Evolutionary conservation across 2,329 filamentous ascomycete genomes (phyloP).

Genomic region (Fonsecaea pedrosoi): DNA sequence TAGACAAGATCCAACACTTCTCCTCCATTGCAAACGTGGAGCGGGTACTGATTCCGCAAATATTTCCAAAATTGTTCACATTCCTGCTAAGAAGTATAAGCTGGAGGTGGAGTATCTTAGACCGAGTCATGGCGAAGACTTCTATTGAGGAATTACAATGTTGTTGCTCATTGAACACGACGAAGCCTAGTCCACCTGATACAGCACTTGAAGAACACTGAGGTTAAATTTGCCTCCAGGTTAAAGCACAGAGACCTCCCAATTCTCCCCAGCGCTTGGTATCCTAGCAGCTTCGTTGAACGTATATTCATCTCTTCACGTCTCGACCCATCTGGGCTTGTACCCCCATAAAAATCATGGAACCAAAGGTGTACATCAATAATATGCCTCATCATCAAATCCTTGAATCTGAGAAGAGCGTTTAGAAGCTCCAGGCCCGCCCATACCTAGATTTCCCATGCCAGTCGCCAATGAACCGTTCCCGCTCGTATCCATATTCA

Average conservation of each 20-base stretch:
- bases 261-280: background rate
- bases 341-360: background rate
- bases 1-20: too few relatives aligned
- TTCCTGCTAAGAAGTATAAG: too few relatives aligned
- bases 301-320: background rate
- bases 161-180: too few relatives aligned
- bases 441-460: slow-evolving; percentile 6
- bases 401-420: slow-evolving; percentile 10
- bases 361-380: slow-evolving; percentile 16
- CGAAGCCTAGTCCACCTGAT: background rate
- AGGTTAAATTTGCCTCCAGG: background rate
- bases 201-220: background rate
- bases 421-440: slow-evolving; percentile 8
- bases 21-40: too few relatives aligned
- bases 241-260: background rate
- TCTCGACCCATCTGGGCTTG: background rate
- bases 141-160: too few relatives aligned
- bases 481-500: slow-evolving; percentile 4
- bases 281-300: background rate
- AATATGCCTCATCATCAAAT: slow-evolving; percentile 30
- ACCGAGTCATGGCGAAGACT: background rate
- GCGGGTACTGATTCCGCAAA: too few relatives aligned
- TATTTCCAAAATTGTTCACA: too few relatives aligned
- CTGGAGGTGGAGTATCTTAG: too few relatives aligned
- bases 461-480: background rate